Conservation (phyloP, 768 basidiomycete species). For the Boletus sensibilis region DNA sequence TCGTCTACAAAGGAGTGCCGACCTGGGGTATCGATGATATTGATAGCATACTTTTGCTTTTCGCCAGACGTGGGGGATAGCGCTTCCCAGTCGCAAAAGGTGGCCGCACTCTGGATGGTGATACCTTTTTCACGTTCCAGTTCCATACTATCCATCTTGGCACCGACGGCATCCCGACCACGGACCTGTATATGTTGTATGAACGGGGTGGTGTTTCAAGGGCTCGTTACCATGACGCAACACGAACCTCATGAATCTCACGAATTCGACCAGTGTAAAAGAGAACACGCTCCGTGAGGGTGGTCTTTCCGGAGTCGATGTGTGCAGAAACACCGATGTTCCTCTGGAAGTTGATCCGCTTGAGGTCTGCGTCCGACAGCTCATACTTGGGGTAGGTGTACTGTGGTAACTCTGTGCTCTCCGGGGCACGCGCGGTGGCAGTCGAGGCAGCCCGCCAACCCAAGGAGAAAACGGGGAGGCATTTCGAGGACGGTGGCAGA, state of each 20-base stretch:
- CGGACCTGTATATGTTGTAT: constrained; percentile 56
- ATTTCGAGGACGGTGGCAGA: constrained; percentile 2
- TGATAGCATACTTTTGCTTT: constrained; percentile 86
- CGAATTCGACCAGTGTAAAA: constrained; percentile 95
- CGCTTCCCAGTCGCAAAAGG: constrained; percentile 95
- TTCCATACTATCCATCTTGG: constrained; percentile 99
- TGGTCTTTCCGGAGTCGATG: constrained; percentile 98
- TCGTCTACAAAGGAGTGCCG: background rate
- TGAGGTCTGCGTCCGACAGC: constrained; percentile 63
- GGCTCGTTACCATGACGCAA: background rate
- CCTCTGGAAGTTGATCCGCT: constrained; percentile 70
- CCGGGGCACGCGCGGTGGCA: constrained; percentile 31
- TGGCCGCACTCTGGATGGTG: constrained; percentile 98
- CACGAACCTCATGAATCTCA: constrained; percentile 91
- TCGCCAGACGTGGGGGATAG: constrained; percentile 56
- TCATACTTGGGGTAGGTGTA: constrained; percentile 38
- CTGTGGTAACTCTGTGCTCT: constrained; percentile 15
- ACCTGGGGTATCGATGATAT: constrained; percentile 99
- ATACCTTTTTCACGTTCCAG: constrained; percentile 98
- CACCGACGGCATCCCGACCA: constrained; percentile 92
- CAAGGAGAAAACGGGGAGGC: background rate
- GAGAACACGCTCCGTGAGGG: constrained; percentile 91
- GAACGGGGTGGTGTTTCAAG: background rate
- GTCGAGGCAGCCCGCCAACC: constrained; percentile 44
- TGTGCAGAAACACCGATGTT: constrained; percentile 97